These are phyloP conservation scores for Citeromyces siamensis DNA, from an alignment of 1,139 yeast species.

Conservation along the genomic window DNA sequence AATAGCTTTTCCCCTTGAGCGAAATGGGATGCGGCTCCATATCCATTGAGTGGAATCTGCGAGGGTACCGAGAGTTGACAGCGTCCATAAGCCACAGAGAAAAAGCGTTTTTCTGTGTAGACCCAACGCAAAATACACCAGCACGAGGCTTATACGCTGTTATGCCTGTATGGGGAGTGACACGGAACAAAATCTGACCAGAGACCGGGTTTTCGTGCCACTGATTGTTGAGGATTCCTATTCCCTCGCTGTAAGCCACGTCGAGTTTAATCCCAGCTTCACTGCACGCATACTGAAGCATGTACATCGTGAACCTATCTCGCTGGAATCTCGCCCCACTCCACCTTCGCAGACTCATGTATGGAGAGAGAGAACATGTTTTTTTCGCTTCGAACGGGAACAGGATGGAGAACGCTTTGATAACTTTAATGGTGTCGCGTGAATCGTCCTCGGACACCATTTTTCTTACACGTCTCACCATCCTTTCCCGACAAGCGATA, in stretches of 20 bases:
- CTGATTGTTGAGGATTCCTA: background rate
- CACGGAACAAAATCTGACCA: background rate
- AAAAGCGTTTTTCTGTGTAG: background rate
- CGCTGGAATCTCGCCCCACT: background rate
- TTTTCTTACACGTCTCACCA: background rate
- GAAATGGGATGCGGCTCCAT: background rate
- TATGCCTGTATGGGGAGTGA: background rate
- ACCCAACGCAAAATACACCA: background rate
- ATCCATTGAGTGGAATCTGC: background rate
- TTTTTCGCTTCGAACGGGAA: background rate
- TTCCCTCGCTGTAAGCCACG: background rate
- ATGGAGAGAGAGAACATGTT: background rate
- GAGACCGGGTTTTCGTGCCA: background rate
- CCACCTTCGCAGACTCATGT: constrained; percentile 2
- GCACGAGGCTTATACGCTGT: background rate
- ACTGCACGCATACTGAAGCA: constrained; percentile 1
- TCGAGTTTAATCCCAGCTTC: background rate
- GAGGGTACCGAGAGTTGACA: constrained; percentile 1
- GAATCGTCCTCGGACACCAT: too few species aligned
- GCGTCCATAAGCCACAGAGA: background rate
- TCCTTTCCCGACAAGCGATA: background rate
- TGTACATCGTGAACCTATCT: background rate
- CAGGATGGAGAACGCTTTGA: background rate
- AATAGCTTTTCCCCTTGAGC: background rate
- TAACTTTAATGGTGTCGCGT: too few species aligned